Conservation (phyloP, 2,329 filamentous ascomycete species). For the Talaromyces islandicus region DNA sequence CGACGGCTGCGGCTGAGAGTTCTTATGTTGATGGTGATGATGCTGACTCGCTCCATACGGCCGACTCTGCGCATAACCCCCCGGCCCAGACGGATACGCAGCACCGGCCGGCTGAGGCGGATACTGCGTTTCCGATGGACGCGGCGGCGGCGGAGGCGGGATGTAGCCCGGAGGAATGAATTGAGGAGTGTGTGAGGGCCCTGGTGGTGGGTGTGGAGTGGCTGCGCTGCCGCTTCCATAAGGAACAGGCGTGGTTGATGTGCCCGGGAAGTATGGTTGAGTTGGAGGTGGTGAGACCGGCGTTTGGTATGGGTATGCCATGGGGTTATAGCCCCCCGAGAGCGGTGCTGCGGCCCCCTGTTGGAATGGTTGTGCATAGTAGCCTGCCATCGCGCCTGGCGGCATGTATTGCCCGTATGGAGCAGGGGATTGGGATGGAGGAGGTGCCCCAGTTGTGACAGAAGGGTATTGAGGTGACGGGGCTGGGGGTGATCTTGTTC, state of each 20-base stretch:
- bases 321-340: conserved; percentile 45
- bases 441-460: conserved; percentile 18
- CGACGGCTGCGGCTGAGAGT: conserved; percentile 24
- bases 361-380: conserved; percentile 30
- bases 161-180: conserved; percentile 59
- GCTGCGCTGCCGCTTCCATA: conserved; percentile 24
- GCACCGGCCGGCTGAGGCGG: conserved; percentile 39
- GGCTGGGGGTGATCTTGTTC: conserved; percentile 33
- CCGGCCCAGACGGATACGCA: conserved; percentile 50
- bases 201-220: conserved; percentile 23
- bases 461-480: conserved; percentile 32
- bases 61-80: conserved; percentile 49
- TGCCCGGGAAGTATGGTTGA: conserved; percentile 18
- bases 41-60: conserved; percentile 34
- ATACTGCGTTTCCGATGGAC: conserved; percentile 48
- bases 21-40: conserved; percentile 24
- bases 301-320: conserved; percentile 42
- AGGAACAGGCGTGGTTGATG: conserved; percentile 7
- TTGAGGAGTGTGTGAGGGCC: conserved; percentile 32
- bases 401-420: conserved; percentile 31
- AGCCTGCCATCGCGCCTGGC: conserved; percentile 19
- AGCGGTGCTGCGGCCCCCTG: conserved; percentile 37
- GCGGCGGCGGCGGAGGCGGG: conserved; percentile 61
- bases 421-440: conserved; percentile 30
- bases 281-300: conserved; percentile 38